A percentile compares a stretch with the other conserved stretches of the same genome.
These are phyloP conservation scores for Lipomyces lipofer DNA, from an alignment of 805 yeast species.

Conservation along the genomic window DNA sequence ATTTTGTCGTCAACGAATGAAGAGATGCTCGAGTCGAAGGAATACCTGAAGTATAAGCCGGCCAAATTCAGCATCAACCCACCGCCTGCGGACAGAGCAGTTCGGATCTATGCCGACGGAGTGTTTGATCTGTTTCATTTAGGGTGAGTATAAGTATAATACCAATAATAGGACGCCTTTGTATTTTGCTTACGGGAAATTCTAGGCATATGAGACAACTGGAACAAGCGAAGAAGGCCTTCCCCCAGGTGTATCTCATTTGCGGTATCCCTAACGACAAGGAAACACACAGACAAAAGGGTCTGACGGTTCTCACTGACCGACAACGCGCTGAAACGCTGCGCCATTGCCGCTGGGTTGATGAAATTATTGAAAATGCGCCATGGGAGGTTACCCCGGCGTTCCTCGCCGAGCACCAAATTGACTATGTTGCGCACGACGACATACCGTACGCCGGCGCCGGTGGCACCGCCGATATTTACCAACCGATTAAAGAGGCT, in stretches of 20 bases:
- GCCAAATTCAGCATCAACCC: conserved; percentile 51
- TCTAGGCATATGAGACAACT: conserved; percentile 89
- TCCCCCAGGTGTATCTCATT: conserved; percentile 79
- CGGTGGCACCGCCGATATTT: conserved; percentile 82
- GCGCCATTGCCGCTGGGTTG: conserved; percentile 95
- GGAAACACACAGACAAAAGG: conserved; percentile 89
- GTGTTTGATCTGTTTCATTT: conserved; percentile 94
- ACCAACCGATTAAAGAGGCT: conserved; percentile 82
- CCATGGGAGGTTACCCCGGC: conserved; percentile 94
- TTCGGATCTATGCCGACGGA: conserved; percentile 97
- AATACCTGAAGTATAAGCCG: conserved; percentile 26
- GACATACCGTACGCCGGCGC: conserved; percentile 90
- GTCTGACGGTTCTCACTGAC: conserved; percentile 87
- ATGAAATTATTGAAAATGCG: conserved; percentile 89
- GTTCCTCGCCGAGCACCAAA: conserved; percentile 72
- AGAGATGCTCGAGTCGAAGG: conserved; percentile 25
- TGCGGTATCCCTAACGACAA: conserved; percentile 90
- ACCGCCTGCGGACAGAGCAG: conserved; percentile 84
- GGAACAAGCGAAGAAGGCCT: conserved; percentile 92
- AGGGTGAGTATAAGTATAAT: conserved; percentile 59
- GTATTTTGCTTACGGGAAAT: too few species aligned
- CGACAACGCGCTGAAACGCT: conserved; percentile 88
- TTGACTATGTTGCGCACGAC: conserved; percentile 97
- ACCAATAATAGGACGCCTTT: too few species aligned
- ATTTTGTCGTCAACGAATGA: conserved; percentile 18